Base-by-base conservation (phyloP, 169 alveolate species). In the Cryptosporidium sp. region DNA sequence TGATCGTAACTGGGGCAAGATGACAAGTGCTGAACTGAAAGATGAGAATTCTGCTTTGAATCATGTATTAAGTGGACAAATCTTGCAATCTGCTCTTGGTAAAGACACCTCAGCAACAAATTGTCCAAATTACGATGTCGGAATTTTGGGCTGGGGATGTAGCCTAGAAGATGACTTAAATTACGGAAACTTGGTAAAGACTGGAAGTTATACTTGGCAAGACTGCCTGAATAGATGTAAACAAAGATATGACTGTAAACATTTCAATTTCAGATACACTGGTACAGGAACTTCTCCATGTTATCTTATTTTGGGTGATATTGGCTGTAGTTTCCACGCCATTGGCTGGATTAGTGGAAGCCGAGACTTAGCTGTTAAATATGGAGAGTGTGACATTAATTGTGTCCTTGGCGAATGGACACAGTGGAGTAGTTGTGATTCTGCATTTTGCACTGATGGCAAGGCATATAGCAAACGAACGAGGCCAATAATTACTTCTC, bases 361-460 rank as follows among this genome's bases (percentile, higher is more conserved):
- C n/a, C 35, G 12, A 41, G 51, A 80, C 1, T 29, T 65, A 21
- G 52, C 14, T 12, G 39, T 80, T 16, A 62, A 41, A 39, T 80
- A 80, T n/a, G 89, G 75, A 26, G 89, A 80, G n/a, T 80, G 89
- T 1, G 75, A 59, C 37, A 43, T 80, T 33, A 80, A 67, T 10
- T 80, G 89, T 48, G 89, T 80, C 0, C 50, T 80, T n/a, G 89
- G 89, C 9, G 75, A 80, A n/a, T 80, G 89, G 89, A 21, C 89
- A 23, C 21, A 45, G 26, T 80, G 89, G 89, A 62, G 69, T 29
- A 80, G 89, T 7, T 80, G 89, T 43, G 55, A 80, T n/a, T 62
- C 73, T 10, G 89, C 89, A 10, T 16, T 61, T 16, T 80, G 89
- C 55, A 21, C 39, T 10, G 80, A 80, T 9, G 89, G 89, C 0